Percentiles rank a stretch among this genome's conserved stretches.
Conservation (phyloP, 352 stramenopile species). For the Thalassiosira exigua region DNA sequence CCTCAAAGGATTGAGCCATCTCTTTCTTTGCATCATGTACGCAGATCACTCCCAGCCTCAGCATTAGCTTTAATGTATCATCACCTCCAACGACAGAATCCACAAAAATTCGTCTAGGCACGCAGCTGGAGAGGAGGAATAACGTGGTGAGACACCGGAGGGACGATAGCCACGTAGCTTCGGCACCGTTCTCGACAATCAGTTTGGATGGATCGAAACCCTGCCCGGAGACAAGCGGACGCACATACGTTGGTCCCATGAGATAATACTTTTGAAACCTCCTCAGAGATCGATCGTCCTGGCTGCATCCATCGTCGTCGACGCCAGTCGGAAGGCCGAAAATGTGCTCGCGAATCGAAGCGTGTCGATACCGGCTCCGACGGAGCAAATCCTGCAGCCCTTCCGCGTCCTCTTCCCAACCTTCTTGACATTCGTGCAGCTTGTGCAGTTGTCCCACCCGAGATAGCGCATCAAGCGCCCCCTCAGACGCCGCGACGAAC, state of each 20-base stretch:
- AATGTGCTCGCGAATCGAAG: constrained; percentile 39
- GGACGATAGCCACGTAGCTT: constrained; percentile 20
- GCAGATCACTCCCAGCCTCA: constrained; percentile 63
- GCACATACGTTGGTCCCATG: constrained; percentile 51
- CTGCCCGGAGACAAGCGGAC: constrained; percentile 35
- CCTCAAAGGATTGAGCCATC: neutral
- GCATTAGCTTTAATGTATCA: constrained; percentile 54
- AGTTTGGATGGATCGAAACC: constrained; percentile 32
- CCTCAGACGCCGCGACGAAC: constrained; percentile 55
- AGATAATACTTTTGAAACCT: constrained; percentile 40
- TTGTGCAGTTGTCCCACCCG: constrained; percentile 19
- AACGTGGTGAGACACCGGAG: constrained; percentile 53
- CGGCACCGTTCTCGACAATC: constrained; percentile 11
- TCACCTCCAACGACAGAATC: constrained; percentile 43
- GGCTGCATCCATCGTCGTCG: neutral
- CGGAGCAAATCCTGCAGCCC: constrained; percentile 42
- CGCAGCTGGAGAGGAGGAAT: constrained; percentile 56
- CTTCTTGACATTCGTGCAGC: neutral
- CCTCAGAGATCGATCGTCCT: constrained; percentile 18
- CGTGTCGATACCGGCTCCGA: constrained; percentile 50
- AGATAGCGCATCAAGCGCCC: constrained; percentile 30
- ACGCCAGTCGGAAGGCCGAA: constrained; percentile 31
- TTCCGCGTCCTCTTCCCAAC: constrained; percentile 33
- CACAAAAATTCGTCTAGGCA: constrained; percentile 50
- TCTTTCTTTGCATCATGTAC: constrained; percentile 31